Base-by-base conservation (phyloP, 2,329 filamentous ascomycete species). In the Ceratocystis harringtonii region DNA sequence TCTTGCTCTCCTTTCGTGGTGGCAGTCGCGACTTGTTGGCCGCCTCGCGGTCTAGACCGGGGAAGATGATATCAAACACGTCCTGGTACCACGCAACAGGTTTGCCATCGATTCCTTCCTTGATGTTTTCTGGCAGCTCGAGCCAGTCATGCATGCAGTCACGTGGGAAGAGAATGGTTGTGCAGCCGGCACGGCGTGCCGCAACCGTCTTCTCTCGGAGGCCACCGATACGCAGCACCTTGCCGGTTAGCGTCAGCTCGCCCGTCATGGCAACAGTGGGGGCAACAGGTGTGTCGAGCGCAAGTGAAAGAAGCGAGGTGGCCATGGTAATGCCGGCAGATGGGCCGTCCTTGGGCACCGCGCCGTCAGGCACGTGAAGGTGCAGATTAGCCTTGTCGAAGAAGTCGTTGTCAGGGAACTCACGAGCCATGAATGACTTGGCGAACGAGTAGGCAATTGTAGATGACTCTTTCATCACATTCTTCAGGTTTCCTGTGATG, bases 81-180 rank as follows among this genome's bases (percentile, higher is more conserved):
- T 99, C 91, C 5, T 82, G 82, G 78, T 97, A 99, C 94, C 94
- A 99, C 72, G 83, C 86, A 19, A 92, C 92, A 0, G 94, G 88
- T 70, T 87, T 89, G 72, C 95, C 94, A 76, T 96, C 87, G 68
- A 99, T 89, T 70, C 91, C 92, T 72, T 95, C 84, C 78, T 97
- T 99, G 79, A 99, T 99, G 73, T 97, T 97, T 94, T 96, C 88
- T 65, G 95, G 94, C 70, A 99, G 80, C 76, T 99, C 94, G 63
- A 96, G 79, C 95, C 94, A 99, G 79, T 99, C 94, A 66, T 90
- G 94, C 81, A 89, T 85, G 76, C 96, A 96, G 77, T 99, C 95
- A 70, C 86, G 84, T 30, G 94, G 94, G 81, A 99, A 99, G 69
- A 99, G 87, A 71, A 99, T 86, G 75, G 85, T 95, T 75, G 88